Evolutionary conservation across 2,329 filamentous ascomycete genomes (phyloP).

Genomic region (Colletotrichum cuscutae): DNA sequence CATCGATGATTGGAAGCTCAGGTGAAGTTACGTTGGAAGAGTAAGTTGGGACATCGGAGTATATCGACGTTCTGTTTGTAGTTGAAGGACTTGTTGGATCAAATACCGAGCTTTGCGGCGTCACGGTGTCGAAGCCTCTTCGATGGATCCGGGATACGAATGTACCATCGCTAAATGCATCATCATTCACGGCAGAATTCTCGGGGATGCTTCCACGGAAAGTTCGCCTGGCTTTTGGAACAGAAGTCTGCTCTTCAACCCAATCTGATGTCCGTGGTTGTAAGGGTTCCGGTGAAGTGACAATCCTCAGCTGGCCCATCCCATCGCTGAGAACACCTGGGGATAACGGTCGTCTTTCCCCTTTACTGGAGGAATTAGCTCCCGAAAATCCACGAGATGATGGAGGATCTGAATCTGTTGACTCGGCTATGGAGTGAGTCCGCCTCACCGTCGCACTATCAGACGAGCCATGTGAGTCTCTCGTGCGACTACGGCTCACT

Average conservation of each 20-base stretch:
- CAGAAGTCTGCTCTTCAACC: constrained; percentile 18
- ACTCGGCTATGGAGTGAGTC: neutral
- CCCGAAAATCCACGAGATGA: neutral
- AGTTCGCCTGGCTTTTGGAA: neutral
- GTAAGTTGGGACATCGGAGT: constrained; percentile 13
- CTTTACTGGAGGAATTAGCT: neutral
- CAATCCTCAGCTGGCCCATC: neutral
- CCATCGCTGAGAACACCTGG: constrained; percentile 20
- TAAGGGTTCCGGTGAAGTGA: neutral
- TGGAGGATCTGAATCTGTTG: neutral
- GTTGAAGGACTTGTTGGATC: constrained; percentile 26
- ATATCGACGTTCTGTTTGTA: constrained; percentile 26
- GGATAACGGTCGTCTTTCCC: neutral
- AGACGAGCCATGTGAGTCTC: constrained; percentile 9
- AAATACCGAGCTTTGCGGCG: constrained; percentile 17
- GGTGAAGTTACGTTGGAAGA: neutral
- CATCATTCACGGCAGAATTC: neutral
- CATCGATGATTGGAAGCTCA: constrained; percentile 2
- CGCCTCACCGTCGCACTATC: neutral
- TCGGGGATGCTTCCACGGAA: constrained; percentile 16
- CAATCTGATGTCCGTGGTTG: constrained; percentile 11
- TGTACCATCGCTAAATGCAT: neutral
- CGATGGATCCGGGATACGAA: neutral
- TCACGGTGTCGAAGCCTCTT: neutral
- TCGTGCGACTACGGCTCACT: neutral